Percentiles rank a stretch among this genome's conserved stretches.
phyloP scores from a whole-genome alignment of 2,329 filamentous ascomycete species.

The Hymenoscyphus linearis region DNA sequence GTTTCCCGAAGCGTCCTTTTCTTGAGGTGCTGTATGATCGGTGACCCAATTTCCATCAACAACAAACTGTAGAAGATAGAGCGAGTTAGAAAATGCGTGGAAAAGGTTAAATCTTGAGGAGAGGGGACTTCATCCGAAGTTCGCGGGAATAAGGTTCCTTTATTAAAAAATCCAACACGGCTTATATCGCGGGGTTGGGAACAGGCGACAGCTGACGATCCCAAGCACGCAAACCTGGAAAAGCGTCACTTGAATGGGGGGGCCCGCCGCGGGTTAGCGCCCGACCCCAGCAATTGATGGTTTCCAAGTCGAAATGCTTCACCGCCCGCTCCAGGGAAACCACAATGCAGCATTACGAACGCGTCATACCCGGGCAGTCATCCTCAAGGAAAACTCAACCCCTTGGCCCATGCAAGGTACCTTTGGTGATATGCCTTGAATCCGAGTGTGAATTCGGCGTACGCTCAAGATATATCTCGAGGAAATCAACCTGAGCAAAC shows the following conservation, averaged over 20 bases:
- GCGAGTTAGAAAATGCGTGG: constrained; percentile 7
- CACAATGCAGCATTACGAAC: constrained; percentile 10
- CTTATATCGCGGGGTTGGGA: constrained; percentile 25
- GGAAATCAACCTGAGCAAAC: neutral
- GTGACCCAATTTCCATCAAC: constrained; percentile 88
- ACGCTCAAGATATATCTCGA: neutral
- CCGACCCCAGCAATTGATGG: constrained; percentile 12
- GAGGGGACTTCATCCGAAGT: constrained; percentile 15
- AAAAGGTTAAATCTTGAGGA: constrained; percentile 1
- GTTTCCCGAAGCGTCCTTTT: constrained; percentile 78
- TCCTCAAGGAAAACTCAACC: neutral
- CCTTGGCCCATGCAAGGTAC: neutral
- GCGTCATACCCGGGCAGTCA: constrained; percentile 16
- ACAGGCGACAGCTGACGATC: constrained; percentile 24
- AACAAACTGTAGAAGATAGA: constrained; percentile 62
- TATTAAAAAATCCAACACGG: constrained; percentile 12
- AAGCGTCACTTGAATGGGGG: constrained; percentile 12
- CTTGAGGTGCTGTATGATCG: constrained; percentile 74
- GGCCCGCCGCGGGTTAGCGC: constrained; percentile 16
- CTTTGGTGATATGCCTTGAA: neutral
- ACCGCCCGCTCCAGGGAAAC: constrained; percentile 22
- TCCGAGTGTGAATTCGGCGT: neutral
- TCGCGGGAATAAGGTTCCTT: constrained; percentile 5
- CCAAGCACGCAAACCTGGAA: constrained; percentile 16
- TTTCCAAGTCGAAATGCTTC: constrained; percentile 19